Evolutionary conservation across 805 yeast species (phyloP).

Genomic region (Metschnikowia drakensbergensis): DNA sequence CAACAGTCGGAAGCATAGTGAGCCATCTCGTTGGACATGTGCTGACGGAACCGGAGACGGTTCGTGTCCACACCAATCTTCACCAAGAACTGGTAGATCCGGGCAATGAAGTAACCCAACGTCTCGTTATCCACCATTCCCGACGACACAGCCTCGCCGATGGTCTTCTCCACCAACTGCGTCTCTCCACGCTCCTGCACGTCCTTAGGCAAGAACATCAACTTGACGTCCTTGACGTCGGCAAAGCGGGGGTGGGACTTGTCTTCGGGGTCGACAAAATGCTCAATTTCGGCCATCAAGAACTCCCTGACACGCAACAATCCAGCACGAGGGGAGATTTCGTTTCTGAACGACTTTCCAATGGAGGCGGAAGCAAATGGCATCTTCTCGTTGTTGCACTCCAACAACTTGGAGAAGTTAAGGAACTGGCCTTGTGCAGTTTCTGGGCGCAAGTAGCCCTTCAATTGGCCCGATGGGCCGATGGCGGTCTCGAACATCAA

Average conservation of each 20-base stretch:
- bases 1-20: constrained; percentile 99
- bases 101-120: constrained; percentile 91
- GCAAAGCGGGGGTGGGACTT: constrained; percentile 79
- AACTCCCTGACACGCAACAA: constrained; percentile 97
- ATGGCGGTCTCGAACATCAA: constrained; percentile 99
- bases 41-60: constrained; percentile 95
- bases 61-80: constrained; percentile 87
- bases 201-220: constrained; percentile 79
- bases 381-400: constrained; percentile 92
- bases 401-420: constrained; percentile 89
- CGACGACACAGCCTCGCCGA: constrained; percentile 86
- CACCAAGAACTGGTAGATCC: constrained; percentile 79
- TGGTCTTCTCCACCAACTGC: constrained; percentile 54
- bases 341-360: constrained; percentile 98
- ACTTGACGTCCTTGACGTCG: constrained; percentile 67
- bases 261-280: constrained; percentile 89
- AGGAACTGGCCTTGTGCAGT: constrained; percentile 99
- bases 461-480: constrained; percentile 96
- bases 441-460: constrained; percentile 96
- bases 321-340: constrained; percentile 98
- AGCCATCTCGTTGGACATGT: constrained; percentile 98
- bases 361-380: constrained; percentile 99
- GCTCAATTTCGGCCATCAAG: constrained; percentile 99
- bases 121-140: constrained; percentile 96
- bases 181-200: constrained; percentile 86